These are phyloP conservation scores for Salvia miltiorrhiza DNA, from an alignment of 257 asterid genomes.

Conservation along the genomic window DNA sequence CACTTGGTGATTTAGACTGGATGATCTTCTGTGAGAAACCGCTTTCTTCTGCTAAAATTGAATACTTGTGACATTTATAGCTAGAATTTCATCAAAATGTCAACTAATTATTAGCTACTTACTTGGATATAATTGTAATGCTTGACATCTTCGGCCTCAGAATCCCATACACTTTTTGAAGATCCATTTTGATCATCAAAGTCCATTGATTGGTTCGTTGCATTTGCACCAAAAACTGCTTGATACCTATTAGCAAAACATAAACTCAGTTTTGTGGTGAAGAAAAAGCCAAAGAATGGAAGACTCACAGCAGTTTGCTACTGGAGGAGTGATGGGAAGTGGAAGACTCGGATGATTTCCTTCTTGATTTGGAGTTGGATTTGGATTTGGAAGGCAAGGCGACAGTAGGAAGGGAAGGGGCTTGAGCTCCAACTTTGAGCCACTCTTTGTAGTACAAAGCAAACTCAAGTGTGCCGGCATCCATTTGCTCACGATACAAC, in stretches of 20 bases:
- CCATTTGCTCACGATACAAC: constrained; percentile 52
- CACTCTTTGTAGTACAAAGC: constrained; percentile 71
- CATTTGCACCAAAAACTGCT: constrained; percentile 55
- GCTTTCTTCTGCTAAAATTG: constrained; percentile 42
- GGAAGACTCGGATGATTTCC: constrained; percentile 53
- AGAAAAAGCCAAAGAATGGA: background rate
- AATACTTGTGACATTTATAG: background rate
- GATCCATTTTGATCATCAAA: constrained; percentile 23
- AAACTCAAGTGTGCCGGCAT: constrained; percentile 56
- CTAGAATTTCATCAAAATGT: background rate
- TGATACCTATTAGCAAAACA: constrained; percentile 39
- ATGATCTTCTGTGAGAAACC: constrained; percentile 34
- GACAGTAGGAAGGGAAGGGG: constrained; percentile 65
- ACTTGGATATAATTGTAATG: constrained; percentile 39
- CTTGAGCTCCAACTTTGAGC: constrained; percentile 66
- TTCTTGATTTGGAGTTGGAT: constrained; percentile 26
- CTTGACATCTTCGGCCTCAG: constrained; percentile 33
- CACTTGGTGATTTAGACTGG: constrained; percentile 34
- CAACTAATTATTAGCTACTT: constrained; percentile 24
- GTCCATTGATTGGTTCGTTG: constrained; percentile 41
- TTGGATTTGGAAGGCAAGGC: constrained; percentile 46
- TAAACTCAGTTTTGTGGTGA: background rate
- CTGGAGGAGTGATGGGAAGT: constrained; percentile 32
- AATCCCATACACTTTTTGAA: constrained; percentile 29
- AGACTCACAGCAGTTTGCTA: constrained; percentile 61